Evolutionary conservation across 257 asterid genomes (phyloP).

Genomic region (Solanum habrochaites): DNA sequence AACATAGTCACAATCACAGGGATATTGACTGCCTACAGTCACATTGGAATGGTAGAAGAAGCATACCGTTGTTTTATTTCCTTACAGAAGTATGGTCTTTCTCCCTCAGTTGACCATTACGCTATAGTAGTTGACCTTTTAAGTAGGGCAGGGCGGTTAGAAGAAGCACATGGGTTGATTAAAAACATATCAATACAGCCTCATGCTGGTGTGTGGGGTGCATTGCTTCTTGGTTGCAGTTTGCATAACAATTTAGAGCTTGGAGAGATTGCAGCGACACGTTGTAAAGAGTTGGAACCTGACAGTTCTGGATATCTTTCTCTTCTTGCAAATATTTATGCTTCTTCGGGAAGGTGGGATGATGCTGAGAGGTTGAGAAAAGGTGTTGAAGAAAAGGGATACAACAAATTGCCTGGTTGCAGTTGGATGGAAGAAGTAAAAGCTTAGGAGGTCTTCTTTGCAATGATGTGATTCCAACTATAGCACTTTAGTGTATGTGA

Average conservation of each 20-base stretch:
- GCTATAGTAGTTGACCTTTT: constrained; percentile 73
- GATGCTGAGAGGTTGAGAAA: constrained; percentile 58
- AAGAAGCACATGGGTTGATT: constrained; percentile 62
- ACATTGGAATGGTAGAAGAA: constrained; percentile 74
- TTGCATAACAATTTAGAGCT: constrained; percentile 65
- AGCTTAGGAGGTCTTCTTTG: not conserved
- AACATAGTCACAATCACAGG: constrained; percentile 60
- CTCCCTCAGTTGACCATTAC: constrained; percentile 70
- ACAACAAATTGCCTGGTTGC: constrained; percentile 48
- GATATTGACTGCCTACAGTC: constrained; percentile 55
- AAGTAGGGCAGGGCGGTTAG: constrained; percentile 64
- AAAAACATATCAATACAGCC: constrained; percentile 56
- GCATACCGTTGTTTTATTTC: constrained; percentile 54
- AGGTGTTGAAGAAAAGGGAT: constrained; percentile 35
- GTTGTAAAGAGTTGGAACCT: constrained; percentile 69
- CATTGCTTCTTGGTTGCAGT: constrained; percentile 85
- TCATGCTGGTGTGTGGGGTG: constrained; percentile 93
- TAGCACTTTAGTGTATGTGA: not conserved
- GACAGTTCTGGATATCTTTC: constrained; percentile 56
- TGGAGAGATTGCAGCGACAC: constrained; percentile 55
- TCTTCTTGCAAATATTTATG: constrained; percentile 72
- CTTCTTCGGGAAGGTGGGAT: constrained; percentile 76
- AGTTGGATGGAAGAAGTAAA: constrained; percentile 47
- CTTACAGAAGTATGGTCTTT: constrained; percentile 46
- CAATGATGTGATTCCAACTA: not conserved